These are phyloP conservation scores for Elymus sibiricus DNA, from an alignment of 176 grass and related monocot species.

Conservation along the genomic window DNA sequence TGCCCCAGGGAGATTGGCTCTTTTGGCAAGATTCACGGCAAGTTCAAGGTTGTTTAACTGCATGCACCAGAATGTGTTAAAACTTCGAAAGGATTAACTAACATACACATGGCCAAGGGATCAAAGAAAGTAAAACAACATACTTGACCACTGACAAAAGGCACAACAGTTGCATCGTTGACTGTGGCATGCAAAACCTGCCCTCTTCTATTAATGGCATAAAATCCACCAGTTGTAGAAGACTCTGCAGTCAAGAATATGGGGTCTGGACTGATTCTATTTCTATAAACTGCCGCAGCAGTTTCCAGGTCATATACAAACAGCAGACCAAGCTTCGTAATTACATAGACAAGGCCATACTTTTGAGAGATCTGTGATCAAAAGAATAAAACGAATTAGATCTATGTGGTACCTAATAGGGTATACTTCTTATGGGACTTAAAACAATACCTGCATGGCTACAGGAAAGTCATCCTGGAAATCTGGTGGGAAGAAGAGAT, in stretches of 20 bases:
- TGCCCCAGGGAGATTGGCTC: slow-evolving; percentile 96
- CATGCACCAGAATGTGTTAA: neutral
- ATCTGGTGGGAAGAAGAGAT: slow-evolving; percentile 95
- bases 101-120: neutral
- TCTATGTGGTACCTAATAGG: neutral
- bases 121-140: neutral
- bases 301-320: slow-evolving; percentile 99
- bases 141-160: slow-evolving; percentile 93
- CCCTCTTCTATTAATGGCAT: slow-evolving; percentile 94
- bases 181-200: slow-evolving; percentile 97
- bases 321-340: slow-evolving; percentile 92
- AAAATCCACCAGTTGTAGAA: slow-evolving; percentile 82
- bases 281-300: slow-evolving; percentile 92
- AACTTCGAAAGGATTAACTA: slow-evolving; percentile 9
- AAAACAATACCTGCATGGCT: slow-evolving; percentile 81
- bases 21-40: slow-evolving; percentile 97
- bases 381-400: slow-evolving; percentile 30
- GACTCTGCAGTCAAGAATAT: slow-evolving; percentile 96
- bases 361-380: slow-evolving; percentile 82
- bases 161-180: slow-evolving; percentile 87
- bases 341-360: slow-evolving; percentile 90
- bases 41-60: slow-evolving; percentile 98
- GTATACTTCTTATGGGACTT: neutral
- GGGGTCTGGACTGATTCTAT: slow-evolving; percentile 95
- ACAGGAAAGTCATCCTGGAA: slow-evolving; percentile 98